phyloP scores from a whole-genome alignment of 768 basidiomycete genomes.

The Royoungia palumana region DNA sequence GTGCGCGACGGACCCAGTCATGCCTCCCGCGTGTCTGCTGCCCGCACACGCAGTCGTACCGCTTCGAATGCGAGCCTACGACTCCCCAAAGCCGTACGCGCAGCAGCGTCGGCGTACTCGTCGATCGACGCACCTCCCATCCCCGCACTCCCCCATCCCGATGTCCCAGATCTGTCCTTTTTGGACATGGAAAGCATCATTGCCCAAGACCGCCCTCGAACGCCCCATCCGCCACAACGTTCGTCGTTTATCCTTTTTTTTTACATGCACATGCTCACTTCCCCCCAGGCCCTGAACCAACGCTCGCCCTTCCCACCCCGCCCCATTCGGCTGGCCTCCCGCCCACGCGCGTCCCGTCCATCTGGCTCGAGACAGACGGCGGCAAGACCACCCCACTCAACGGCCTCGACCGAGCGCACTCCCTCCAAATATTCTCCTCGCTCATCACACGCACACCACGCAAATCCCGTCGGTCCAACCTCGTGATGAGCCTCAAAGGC shows the following conservation, averaged over 20 bases:
- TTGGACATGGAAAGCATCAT: slow-evolving; percentile 30
- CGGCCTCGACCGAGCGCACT: slow-evolving; percentile 20
- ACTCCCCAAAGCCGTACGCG: slow-evolving; percentile 41
- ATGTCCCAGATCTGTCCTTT: slow-evolving; percentile 26
- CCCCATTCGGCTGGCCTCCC: slow-evolving; percentile 24
- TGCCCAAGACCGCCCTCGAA: slow-evolving; percentile 33
- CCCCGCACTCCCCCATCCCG: slow-evolving; percentile 20
- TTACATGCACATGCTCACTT: background rate
- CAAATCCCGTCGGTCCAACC: slow-evolving; percentile 21
- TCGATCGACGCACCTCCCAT: slow-evolving; percentile 30
- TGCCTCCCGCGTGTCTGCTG: slow-evolving; percentile 53
- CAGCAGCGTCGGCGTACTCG: slow-evolving; percentile 33
- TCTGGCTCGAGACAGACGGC: slow-evolving; percentile 48
- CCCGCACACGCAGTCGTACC: slow-evolving; percentile 59
- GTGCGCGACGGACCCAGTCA: slow-evolving; percentile 31
- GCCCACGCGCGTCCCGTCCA: slow-evolving; percentile 38
- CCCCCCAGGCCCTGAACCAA: slow-evolving; percentile 15
- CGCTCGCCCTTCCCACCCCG: slow-evolving; percentile 13
- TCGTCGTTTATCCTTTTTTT: background rate
- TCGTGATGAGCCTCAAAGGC: slow-evolving; percentile 22
- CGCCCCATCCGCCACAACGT: slow-evolving; percentile 17
- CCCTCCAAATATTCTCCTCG: slow-evolving; percentile 21
- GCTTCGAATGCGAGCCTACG: slow-evolving; percentile 67
- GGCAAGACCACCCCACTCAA: slow-evolving; percentile 6
- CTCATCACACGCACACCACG: background rate